Conservation (phyloP, 805 yeast genomes). For the Candida xyloterini region DNA sequence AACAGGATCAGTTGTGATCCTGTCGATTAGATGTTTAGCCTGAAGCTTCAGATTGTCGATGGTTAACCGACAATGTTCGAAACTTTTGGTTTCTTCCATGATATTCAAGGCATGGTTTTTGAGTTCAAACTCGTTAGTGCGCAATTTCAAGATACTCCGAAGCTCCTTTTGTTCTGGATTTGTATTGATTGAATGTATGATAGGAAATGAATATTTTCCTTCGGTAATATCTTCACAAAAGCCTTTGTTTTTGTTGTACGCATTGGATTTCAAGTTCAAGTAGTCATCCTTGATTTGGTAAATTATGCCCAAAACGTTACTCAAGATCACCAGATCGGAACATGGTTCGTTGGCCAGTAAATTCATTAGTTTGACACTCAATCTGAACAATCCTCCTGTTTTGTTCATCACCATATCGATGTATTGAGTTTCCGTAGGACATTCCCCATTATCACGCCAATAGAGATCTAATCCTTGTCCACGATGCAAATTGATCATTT, state of each 20-base stretch:
- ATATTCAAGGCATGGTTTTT: conserved; percentile 51
- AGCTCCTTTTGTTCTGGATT: conserved; percentile 39
- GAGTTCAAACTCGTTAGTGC: conserved; percentile 46
- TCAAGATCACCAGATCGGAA: conserved; percentile 48
- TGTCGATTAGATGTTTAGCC: conserved; percentile 26
- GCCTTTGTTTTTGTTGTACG: conserved; percentile 63
- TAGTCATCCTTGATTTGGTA: conserved; percentile 89
- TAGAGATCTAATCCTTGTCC: conserved; percentile 90
- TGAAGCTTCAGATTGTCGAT: conserved; percentile 26
- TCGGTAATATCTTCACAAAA: conserved; percentile 84
- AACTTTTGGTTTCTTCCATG: conserved; percentile 40
- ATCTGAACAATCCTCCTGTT: conserved; percentile 84
- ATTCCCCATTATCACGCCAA: conserved; percentile 69
- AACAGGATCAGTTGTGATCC: conserved; percentile 15
- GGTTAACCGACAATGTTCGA: conserved; percentile 37
- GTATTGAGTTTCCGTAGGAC: conserved; percentile 66
- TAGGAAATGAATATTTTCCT: conserved; percentile 86
- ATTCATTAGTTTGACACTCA: conserved; percentile 64
- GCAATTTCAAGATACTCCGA: conserved; percentile 48
- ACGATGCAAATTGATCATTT: conserved; percentile 74
- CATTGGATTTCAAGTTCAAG: conserved; percentile 57
- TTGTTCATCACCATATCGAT: conserved; percentile 79
- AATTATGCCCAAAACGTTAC: conserved; percentile 74
- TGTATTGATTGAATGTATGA: conserved; percentile 58
- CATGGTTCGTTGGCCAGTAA: conserved; percentile 17